Evolutionary conservation across 306 rosid genomes (phyloP).

Genomic region (Castanea sativa): DNA sequence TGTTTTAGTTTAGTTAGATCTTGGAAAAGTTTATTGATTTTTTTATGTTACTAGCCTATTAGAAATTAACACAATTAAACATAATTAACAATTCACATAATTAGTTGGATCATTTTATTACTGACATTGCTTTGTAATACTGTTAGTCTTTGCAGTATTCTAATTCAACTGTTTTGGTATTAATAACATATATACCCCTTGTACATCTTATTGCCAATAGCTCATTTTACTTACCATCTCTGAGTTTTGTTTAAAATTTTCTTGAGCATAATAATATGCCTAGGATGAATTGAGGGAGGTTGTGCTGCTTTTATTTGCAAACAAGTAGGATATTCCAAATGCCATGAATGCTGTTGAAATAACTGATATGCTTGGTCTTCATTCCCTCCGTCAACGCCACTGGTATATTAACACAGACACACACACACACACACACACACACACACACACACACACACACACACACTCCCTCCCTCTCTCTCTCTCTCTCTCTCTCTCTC

Average conservation of each 20-base stretch:
- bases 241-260: not conserved
- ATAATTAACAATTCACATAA: no score
- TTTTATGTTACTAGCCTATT: not conserved
- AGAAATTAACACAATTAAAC: not conserved
- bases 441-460: no score
- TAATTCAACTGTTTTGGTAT: not conserved
- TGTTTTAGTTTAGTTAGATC: not conserved
- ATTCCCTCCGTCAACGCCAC: no score
- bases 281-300: no score
- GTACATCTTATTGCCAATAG: not conserved
- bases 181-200: not conserved
- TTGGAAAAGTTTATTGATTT: not conserved
- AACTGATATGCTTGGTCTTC: no score
- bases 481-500: not conserved
- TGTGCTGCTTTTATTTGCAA: no score
- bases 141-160: not conserved
- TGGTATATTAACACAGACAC: no score
- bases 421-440: no score
- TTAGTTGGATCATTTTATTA: not conserved
- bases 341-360: no score
- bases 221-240: not conserved
- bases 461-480: no score
- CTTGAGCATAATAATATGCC: no score
- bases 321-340: no score
- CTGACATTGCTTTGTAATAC: not conserved